Percentiles rank a stretch among this genome's conserved stretches.
These are phyloP conservation scores for Zizania palustris DNA, from an alignment of 202 grass and related monocot species.

Conservation along the genomic window DNA sequence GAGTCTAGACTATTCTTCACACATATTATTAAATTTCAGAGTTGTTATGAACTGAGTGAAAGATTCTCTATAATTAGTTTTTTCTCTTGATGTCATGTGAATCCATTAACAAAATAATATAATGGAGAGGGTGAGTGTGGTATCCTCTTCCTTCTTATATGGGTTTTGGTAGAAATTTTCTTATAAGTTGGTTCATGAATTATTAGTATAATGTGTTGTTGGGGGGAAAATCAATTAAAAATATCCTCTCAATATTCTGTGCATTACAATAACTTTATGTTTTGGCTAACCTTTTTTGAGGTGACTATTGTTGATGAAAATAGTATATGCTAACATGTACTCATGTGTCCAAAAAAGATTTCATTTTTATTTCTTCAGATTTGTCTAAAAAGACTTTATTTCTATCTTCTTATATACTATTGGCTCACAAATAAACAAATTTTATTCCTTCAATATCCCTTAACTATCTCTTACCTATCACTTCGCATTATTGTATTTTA, in stretches of 20 bases:
- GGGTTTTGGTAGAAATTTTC: constrained; percentile 24
- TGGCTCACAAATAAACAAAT: too few relatives aligned
- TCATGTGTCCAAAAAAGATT: too few relatives aligned
- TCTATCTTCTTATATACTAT: too few relatives aligned
- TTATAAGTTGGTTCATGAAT: constrained; percentile 22
- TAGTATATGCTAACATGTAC: constrained; percentile 2
- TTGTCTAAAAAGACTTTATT: too few relatives aligned
- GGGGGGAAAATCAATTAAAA: constrained; percentile 28
- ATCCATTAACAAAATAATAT: constrained; percentile 14
- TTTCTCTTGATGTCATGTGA: constrained; percentile 2
- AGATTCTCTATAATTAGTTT: neutral
- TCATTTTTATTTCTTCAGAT: too few relatives aligned
- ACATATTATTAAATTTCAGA: constrained; percentile 25
- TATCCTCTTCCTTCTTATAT: constrained; percentile 33
- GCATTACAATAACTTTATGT: neutral
- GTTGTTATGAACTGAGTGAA: constrained; percentile 3
- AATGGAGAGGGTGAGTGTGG: constrained; percentile 20
- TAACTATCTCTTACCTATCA: too few relatives aligned
- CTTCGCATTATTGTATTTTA: too few relatives aligned
- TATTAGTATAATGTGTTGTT: constrained; percentile 13
- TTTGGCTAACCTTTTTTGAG: neutral
- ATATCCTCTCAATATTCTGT: neutral
- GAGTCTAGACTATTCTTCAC: constrained; percentile 19
- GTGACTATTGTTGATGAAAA: constrained; percentile 5
- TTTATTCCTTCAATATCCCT: too few relatives aligned